Conservation (phyloP, 2,329 filamentous ascomycete genomes). For the Colletotrichum agaves region DNA sequence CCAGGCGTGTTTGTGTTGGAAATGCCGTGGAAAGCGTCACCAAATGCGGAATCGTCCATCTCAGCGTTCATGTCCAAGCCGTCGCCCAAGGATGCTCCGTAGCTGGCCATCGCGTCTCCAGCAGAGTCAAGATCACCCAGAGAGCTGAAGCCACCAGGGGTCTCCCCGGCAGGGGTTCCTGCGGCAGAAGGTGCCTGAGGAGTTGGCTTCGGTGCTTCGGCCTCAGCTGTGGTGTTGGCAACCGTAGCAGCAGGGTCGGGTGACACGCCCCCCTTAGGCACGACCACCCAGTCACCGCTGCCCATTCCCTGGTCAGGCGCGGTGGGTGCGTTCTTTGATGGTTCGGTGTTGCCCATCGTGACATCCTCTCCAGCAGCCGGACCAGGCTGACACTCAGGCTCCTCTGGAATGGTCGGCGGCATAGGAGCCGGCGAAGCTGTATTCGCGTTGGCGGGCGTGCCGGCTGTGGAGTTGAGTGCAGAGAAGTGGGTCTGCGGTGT, state of each 20-base stretch:
- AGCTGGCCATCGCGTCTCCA: constrained; percentile 76
- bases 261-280: constrained; percentile 69
- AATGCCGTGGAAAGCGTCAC: constrained; percentile 81
- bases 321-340: constrained; percentile 49
- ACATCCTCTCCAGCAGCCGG: constrained; percentile 47
- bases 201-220: constrained; percentile 20
- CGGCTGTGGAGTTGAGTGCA: constrained; percentile 64
- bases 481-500: constrained; percentile 71
- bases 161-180: constrained; percentile 53
- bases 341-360: constrained; percentile 65
- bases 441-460: constrained; percentile 64
- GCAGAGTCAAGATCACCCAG: constrained; percentile 76
- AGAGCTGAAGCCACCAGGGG: constrained; percentile 62
- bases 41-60: constrained; percentile 84
- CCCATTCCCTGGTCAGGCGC: constrained; percentile 62
- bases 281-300: constrained; percentile 79
- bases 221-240: constrained; percentile 36
- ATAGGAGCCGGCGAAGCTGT: constrained; percentile 57
- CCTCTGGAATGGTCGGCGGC: constrained; percentile 42
- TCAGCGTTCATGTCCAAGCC: constrained; percentile 72
- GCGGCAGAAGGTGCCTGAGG: constrained; percentile 49
- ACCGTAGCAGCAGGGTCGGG: constrained; percentile 47
- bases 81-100: constrained; percentile 61
- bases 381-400: constrained; percentile 30
- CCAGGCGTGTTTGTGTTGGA: constrained; percentile 53